phyloP scores from a whole-genome alignment of 192 early-diverging fungal genomes.

The Entomortierella chlamydospora region DNA sequence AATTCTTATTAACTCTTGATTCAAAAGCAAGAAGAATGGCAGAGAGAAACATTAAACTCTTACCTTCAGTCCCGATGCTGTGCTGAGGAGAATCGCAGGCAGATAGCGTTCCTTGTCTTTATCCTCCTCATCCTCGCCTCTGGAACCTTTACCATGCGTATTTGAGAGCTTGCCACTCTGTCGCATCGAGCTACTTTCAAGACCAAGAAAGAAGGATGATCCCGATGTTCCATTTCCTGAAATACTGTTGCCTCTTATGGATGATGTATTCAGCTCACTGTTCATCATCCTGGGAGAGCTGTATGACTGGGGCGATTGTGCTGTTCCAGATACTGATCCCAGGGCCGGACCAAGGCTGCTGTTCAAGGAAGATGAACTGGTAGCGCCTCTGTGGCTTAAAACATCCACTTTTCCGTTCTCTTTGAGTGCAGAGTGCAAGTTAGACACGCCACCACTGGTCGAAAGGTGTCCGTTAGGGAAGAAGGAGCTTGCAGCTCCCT shows the following conservation, averaged over 20 bases:
- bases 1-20: neutral
- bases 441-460: constrained; percentile 5
- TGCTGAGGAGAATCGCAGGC: constrained; percentile 27
- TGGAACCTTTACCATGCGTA: neutral
- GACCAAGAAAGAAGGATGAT: constrained; percentile 14
- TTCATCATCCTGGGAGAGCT: constrained; percentile 14
- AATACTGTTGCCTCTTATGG: constrained; percentile 4
- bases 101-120: constrained; percentile 51
- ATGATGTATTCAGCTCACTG: neutral
- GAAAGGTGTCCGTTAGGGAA: constrained; percentile 14
- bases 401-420: constrained; percentile 34
- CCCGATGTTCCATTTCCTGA: neutral
- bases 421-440: constrained; percentile 28
- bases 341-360: constrained; percentile 43
- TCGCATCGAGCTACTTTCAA: constrained; percentile 8
- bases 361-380: constrained; percentile 9
- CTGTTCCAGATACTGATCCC: constrained; percentile 41
- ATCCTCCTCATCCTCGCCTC: constrained; percentile 43
- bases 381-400: constrained; percentile 23
- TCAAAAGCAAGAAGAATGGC: neutral
- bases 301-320: constrained; percentile 13
- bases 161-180: neutral
- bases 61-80: constrained; percentile 27
- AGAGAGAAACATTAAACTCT: neutral
- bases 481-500: constrained; percentile 20